A percentile compares a stretch with the other conserved stretches of the same genome.
Evolutionary conservation across 202 grass and related monocot species (phyloP).

Genomic region (Digitaria exilis): DNA sequence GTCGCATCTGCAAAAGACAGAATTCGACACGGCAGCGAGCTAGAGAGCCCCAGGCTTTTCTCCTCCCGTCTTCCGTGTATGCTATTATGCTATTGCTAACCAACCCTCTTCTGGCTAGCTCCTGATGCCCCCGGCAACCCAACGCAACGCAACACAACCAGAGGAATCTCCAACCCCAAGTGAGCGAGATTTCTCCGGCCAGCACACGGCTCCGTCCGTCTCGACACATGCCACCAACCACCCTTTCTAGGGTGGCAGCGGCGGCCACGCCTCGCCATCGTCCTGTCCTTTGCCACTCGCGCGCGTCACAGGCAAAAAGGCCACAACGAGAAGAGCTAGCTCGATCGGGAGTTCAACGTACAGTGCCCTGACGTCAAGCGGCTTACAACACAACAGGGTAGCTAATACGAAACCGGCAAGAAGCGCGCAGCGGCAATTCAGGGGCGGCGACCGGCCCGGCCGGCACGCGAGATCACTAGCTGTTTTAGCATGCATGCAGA

Average conservation of each 20-base stretch:
- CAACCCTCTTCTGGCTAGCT: not conserved
- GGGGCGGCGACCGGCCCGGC: too few species aligned
- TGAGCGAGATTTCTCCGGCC: constrained; percentile 10
- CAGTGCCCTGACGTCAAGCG: constrained; percentile 17
- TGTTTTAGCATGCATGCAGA: not conserved
- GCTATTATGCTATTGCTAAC: not conserved
- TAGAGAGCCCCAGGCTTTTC: constrained; percentile 19
- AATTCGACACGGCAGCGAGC: constrained; percentile 42
- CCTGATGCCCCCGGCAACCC: not conserved
- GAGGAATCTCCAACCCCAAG: constrained; percentile 42
- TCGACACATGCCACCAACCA: constrained; percentile 26
- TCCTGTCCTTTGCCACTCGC: not conserved
- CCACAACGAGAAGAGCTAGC: not conserved
- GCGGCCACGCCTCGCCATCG: not conserved
- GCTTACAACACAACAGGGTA: not conserved
- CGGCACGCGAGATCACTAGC: too few species aligned
- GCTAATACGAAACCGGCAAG: constrained; percentile 13
- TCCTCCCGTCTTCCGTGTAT: not conserved
- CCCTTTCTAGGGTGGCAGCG: constrained; percentile 38
- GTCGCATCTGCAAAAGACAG: constrained; percentile 37
- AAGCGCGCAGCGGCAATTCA: not conserved
- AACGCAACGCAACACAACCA: not conserved
- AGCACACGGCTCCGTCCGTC: constrained; percentile 9
- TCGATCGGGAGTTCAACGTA: not conserved
- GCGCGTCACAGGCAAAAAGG: not conserved